Evolutionary conservation across 2,329 filamentous ascomycete species (phyloP).

Genomic region (Alternaria solani): DNA sequence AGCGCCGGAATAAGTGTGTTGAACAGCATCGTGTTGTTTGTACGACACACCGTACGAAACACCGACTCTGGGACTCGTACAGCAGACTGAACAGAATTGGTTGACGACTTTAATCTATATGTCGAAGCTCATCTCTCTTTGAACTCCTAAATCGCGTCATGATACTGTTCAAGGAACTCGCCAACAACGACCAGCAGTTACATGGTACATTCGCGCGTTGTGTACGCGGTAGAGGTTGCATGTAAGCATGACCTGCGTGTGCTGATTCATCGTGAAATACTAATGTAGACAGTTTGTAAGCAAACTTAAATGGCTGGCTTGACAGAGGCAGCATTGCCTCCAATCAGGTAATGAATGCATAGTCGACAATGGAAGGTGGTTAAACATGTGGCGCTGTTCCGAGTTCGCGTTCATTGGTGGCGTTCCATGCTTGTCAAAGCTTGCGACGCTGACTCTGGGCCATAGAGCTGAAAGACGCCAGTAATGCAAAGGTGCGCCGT

Average conservation of each 20-base stretch:
- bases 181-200: background rate
- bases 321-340: fast-evolving
- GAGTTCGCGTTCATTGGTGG: background rate
- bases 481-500: background rate
- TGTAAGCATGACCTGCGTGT: background rate
- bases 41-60: background rate
- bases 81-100: background rate
- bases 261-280: background rate
- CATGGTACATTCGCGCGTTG: background rate
- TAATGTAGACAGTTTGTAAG: background rate
- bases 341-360: background rate
- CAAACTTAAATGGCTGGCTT: background rate
- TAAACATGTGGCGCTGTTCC: background rate
- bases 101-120: background rate
- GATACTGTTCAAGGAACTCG: background rate
- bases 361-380: background rate
- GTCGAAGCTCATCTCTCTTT: background rate
- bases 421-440: background rate
- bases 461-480: background rate
- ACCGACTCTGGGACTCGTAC: background rate
- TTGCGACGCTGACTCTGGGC: background rate
- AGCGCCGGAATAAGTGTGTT: background rate
- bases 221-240: background rate
- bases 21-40: background rate
- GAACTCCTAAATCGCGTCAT: background rate